Base-by-base conservation (phyloP, 2,329 filamentous ascomycete species). In the Pseudogymnoascus sp. region DNA sequence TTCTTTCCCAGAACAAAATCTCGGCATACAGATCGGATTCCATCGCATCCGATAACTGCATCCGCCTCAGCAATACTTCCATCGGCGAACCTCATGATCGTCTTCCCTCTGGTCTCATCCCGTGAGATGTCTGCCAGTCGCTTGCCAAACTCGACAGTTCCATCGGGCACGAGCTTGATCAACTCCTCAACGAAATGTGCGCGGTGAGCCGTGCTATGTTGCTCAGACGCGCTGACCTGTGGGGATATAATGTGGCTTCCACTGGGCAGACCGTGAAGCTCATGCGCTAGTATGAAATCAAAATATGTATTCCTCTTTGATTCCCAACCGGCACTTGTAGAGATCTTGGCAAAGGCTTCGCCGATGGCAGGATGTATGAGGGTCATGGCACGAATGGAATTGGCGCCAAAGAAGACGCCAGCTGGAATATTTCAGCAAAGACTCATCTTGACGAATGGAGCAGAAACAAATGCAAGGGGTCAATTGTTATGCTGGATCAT, bases 31-130 rank as follows among this genome's bases (percentile, higher is more conserved):
- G 81, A 83, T 67, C 81, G 81, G 68, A 87, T 84, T 0, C 84
- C 85, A 69, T 87, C 84, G 66, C 81, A 84, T 11, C 80, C 83
- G 53, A 86, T 73, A 0, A 82, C 78, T 2, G 75, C 73, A 62
- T 72, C 73, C 39, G 77, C 75, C 12, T 70, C 64, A 0, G 72
- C 75, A 0, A 64, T 68, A 0, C 71, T 74, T 2, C 76, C 76
- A 66, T 81, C 78, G 1, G 67, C 65, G 62, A 81, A 78, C 2
- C 65, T 64, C 60, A 78, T 57, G 3, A 30, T 33, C 2, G 64
- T 50, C 41, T 60, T 62, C 41, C 41, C 22, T 28, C 41, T 15
- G 11, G 60, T 59, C 8, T 64, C 53, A n/a, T 64, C 61, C 11
- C 66, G 64, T 20, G 63, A 63, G 53, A 67, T 62, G 14, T 59